A percentile compares a stretch with the other conserved stretches of the same genome.
These are phyloP conservation scores for Balamuthia mandrillaris DNA, from an alignment of 208 protist genomes.

Conservation along the genomic window DNA sequence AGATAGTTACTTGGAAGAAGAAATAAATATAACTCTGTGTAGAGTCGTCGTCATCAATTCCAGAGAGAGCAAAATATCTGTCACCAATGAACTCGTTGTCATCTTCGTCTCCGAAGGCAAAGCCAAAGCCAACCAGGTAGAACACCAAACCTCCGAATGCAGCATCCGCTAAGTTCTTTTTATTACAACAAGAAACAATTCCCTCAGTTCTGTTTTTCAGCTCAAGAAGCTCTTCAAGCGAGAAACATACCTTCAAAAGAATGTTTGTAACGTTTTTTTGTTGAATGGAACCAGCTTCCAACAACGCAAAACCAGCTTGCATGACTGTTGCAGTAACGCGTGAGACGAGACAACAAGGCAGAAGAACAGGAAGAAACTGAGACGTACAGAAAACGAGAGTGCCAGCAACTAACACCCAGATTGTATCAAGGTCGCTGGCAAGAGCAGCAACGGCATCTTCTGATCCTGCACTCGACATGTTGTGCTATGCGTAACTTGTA, in stretches of 20 bases:
- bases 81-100: conserved; percentile 25
- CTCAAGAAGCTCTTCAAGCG: not conserved
- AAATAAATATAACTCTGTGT: too few relatives aligned
- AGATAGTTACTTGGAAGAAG: not conserved
- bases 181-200: not conserved
- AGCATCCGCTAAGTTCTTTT: conserved; percentile 7
- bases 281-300: conserved; percentile 26
- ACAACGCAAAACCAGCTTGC: conserved; percentile 32
- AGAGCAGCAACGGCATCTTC: too few relatives aligned
- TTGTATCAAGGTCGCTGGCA: too few relatives aligned
- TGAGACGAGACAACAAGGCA: too few relatives aligned
- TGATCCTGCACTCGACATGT: too few relatives aligned
- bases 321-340: not conserved
- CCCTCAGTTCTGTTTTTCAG: not conserved
- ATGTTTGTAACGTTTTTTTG: conserved; percentile 35
- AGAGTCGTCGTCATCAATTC: not conserved
- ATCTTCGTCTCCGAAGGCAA: conserved; percentile 24
- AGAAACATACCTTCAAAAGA: conserved; percentile 7
- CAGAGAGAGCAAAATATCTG: not conserved
- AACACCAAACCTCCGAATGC: not conserved
- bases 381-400: conserved; percentile 27
- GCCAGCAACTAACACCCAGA: not conserved
- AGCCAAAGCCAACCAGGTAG: not conserved
- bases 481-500: too few relatives aligned
- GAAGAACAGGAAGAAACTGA: too few relatives aligned